Percentiles rank a stretch among this genome's conserved stretches.
phyloP scores from a whole-genome alignment of 129 eudicot genomes.

The Ambrosia trifida region DNA sequence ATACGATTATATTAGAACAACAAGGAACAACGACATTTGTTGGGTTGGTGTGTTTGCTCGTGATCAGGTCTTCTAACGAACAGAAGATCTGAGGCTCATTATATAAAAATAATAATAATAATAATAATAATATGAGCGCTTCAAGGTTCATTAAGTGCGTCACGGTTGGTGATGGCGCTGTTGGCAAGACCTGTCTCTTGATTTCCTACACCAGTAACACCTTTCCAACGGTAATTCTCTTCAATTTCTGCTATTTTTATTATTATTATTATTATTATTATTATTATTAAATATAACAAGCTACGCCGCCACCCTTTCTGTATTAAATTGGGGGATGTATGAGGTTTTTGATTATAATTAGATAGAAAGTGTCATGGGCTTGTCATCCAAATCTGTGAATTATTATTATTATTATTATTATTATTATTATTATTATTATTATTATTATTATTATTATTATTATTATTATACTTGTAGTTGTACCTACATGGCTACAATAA shows the following conservation, averaged over 20 bases:
- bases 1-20: not conserved
- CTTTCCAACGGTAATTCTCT: slow-evolving; percentile 77
- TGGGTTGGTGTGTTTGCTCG: slow-evolving; percentile 6
- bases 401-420: not conserved
- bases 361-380: not conserved
- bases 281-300: too few relatives aligned
- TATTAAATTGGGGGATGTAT: not conserved
- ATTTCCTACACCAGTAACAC: slow-evolving; percentile 99
- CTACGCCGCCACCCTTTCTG: too few relatives aligned
- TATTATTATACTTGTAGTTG: not conserved
- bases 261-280: not conserved
- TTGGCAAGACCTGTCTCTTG: slow-evolving; percentile 94
- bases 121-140: slow-evolving; percentile 86
- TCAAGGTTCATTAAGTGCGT: slow-evolving; percentile 95
- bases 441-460: too few relatives aligned
- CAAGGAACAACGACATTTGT: not conserved
- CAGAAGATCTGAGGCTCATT: slow-evolving; percentile 54
- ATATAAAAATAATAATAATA: too few relatives aligned
- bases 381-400: not conserved
- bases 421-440: too few relatives aligned
- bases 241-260: not conserved
- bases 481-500: not conserved
- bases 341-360: not conserved
- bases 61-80: slow-evolving; percentile 55
- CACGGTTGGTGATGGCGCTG: slow-evolving; percentile 98